Base-by-base conservation (phyloP, 352 stramenopile genomes). In the Phytophthora cryptogea region DNA sequence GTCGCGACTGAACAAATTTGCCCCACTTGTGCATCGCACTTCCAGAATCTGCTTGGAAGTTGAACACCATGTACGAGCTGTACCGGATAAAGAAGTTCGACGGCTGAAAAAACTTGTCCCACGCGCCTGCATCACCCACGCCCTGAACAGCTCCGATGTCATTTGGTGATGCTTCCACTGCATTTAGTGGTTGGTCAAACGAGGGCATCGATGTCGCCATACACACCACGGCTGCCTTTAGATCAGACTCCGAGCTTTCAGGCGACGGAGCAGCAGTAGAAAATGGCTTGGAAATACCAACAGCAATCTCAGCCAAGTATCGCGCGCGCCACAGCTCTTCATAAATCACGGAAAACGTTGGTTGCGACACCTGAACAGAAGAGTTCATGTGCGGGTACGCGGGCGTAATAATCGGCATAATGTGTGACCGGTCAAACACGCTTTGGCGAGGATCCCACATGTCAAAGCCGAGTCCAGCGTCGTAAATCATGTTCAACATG, bases 341-440 rank as follows among this genome's bases (percentile, higher is more conserved):
- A 46, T 96, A 91, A 36, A 99, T 97, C 10, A 97, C 80, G 36
- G 90, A 86, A 30, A 98, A 90, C 41, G 97, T 97, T 16, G 92
- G 88, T 41, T 93, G 71, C 4, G 89, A 96, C 16, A 99, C 95
- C 72, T 98, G 98, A 37, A 98, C 98, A 0, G 95, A 91, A 33
- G 95, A 99, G 70, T 99, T 99, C 97, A 99, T 99, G 46, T 94
- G 90, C 4, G 97, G 97, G 71, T 99, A 99, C 54, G 94, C 94
- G 1, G 97, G 97, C 4, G 97, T 99, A 60, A 99, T 97, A 52
- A 99, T 98, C 14, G 97, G 97, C 95, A 99, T 99, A 28, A 99
- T 84, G 62, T 99, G 94, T 8, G 80, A 88, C 8, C 86, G 79
- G 78, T 98, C 93, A 48, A 86, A 90, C 31, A 94, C 58, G 63